phyloP scores from a whole-genome alignment of 331 rosid genomes.

The Erythrophleum ivorense region DNA sequence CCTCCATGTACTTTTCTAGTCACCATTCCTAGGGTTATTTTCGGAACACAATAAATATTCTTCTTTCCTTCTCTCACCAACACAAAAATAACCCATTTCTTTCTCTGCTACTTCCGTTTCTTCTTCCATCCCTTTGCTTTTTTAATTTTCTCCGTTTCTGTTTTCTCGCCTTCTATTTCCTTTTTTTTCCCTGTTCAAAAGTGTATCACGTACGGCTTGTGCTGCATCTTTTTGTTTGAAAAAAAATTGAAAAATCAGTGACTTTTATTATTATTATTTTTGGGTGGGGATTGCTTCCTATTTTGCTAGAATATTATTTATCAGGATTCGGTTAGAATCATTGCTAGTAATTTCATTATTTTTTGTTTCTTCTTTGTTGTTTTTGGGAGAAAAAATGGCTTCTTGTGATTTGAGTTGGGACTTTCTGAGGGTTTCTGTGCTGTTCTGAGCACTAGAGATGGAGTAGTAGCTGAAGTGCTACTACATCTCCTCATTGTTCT shows the following conservation, averaged over 20 bases:
- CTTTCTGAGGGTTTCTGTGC: not conserved
- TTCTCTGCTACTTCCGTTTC: not conserved
- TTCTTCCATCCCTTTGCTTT: not conserved
- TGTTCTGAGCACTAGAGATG: not conserved
- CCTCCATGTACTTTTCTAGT: not conserved
- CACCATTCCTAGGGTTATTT: not conserved
- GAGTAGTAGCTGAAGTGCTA: constrained; percentile 1
- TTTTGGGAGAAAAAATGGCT: too few species aligned
- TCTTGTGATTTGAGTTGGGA: not conserved
- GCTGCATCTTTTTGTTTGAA: not conserved
- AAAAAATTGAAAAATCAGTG: constrained; percentile 15
- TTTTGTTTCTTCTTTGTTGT: too few species aligned
- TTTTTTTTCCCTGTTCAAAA: not conserved
- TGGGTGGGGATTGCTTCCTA: constrained; percentile 14
- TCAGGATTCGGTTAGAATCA: not conserved
- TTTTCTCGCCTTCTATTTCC: too few species aligned
- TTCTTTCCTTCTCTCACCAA: too few species aligned
- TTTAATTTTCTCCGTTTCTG: not conserved
- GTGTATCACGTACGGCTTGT: not conserved
- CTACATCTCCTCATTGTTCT: not conserved
- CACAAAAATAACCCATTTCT: too few species aligned
- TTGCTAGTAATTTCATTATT: not conserved
- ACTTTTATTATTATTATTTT: not conserved
- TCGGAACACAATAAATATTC: not conserved
- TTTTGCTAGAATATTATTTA: constrained; percentile 9